These are phyloP conservation scores for Cryptococcus amylolentus DNA, from an alignment of 1,284 basidiomycete species.

Conservation along the genomic window DNA sequence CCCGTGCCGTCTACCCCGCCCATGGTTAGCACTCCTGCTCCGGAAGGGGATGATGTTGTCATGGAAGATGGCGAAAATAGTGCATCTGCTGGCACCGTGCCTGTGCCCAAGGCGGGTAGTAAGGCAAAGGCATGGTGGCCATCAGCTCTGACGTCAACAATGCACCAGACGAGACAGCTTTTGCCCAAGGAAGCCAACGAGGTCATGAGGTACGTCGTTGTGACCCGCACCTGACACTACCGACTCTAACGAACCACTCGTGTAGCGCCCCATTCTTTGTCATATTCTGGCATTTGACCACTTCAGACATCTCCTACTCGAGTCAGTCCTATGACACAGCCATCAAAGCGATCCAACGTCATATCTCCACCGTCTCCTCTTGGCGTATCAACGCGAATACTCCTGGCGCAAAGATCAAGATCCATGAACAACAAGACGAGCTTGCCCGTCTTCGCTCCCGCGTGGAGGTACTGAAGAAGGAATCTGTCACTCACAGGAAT, in stretches of 20 bases:
- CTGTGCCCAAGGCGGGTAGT: slow-evolving; percentile 13
- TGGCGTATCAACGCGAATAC: slow-evolving; percentile 22
- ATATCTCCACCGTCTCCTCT: slow-evolving; percentile 40
- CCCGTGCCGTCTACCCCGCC: slow-evolving; percentile 3
- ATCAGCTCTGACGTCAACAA: slow-evolving; percentile 25
- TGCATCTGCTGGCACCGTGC: slow-evolving; percentile 1
- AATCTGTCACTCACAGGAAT: slow-evolving; percentile 36
- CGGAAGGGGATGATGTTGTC: slow-evolving; percentile 13
- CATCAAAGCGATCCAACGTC: slow-evolving; percentile 42
- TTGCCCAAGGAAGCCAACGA: slow-evolving; percentile 27
- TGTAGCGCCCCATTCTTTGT: slow-evolving; percentile 79
- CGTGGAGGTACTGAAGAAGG: slow-evolving; percentile 30
- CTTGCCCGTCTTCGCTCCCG: slow-evolving; percentile 24
- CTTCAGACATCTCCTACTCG: slow-evolving; percentile 76
- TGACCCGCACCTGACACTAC: neutral
- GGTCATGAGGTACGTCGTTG: slow-evolving; percentile 19
- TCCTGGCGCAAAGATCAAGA: slow-evolving; percentile 10
- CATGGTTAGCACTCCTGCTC: slow-evolving; percentile 43
- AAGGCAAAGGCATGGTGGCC: slow-evolving; percentile 31
- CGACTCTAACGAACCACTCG: neutral
- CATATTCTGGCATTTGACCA: slow-evolving; percentile 91
- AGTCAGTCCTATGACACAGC: slow-evolving; percentile 50
- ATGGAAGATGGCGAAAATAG: slow-evolving; percentile 5
- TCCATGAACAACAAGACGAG: slow-evolving; percentile 26
- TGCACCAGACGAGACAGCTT: slow-evolving; percentile 28